Evolutionary conservation across 2,329 filamentous ascomycete species (phyloP).

Genomic region (Parafenestella ontariensis): DNA sequence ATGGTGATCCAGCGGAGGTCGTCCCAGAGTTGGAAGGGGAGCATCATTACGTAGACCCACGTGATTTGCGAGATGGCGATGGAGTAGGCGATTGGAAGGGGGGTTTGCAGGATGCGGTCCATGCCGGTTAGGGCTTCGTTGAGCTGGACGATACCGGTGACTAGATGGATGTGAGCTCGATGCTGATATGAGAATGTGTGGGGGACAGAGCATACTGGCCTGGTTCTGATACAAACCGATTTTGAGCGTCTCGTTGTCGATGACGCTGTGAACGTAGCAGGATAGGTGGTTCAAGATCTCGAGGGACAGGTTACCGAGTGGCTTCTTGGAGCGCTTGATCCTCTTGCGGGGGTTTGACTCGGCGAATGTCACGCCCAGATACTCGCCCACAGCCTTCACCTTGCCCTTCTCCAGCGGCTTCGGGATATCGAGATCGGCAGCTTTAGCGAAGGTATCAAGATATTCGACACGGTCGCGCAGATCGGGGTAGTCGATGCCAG

Average conservation of each 20-base stretch:
- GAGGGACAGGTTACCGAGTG: conserved; percentile 81
- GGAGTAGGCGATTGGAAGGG: conserved; percentile 80
- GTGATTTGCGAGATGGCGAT: conserved; percentile 88
- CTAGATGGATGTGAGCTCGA: conserved; percentile 41
- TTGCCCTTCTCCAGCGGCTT: conserved; percentile 36
- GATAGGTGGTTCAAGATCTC: conserved; percentile 79
- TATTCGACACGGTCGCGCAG: conserved; percentile 73
- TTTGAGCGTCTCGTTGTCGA: conserved; percentile 63
- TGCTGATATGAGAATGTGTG: conserved; percentile 31
- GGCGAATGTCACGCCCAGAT: conserved; percentile 78
- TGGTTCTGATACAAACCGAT: conserved; percentile 67
- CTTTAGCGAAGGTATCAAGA: conserved; percentile 76
- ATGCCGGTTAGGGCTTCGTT: conserved; percentile 76
- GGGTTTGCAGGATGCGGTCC: conserved; percentile 82
- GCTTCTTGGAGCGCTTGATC: conserved; percentile 74
- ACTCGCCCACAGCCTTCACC: conserved; percentile 72
- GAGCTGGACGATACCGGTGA: conserved; percentile 67
- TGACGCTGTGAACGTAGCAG: conserved; percentile 68
- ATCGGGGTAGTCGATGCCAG: conserved; percentile 78
- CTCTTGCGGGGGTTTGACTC: conserved; percentile 79
- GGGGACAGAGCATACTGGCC: conserved; percentile 45
- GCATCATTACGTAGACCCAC: conserved; percentile 79
- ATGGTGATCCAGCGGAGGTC: conserved; percentile 76
- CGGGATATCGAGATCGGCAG: conserved; percentile 56
- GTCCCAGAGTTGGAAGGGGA: conserved; percentile 79